These are phyloP conservation scores for Zymoseptoria passerinii DNA, from an alignment of 2,329 filamentous ascomycete species.

Conservation along the genomic window DNA sequence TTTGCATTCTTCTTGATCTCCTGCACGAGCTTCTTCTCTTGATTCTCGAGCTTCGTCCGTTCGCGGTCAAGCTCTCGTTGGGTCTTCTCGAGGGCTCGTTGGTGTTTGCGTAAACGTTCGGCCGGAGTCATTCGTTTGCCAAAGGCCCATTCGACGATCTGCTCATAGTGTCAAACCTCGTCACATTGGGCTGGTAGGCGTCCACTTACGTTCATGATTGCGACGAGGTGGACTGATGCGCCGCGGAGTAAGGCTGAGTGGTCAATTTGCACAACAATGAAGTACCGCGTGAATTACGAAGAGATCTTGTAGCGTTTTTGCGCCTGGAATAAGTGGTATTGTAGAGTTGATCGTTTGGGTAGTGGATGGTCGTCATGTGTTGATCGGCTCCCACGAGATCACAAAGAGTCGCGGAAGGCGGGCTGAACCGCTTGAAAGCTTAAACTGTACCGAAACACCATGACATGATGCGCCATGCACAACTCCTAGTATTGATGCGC, in stretches of 20 bases:
- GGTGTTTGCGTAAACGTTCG: constrained; percentile 84
- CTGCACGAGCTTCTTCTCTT: constrained; percentile 91
- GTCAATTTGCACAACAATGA: neutral
- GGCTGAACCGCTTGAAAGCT: neutral
- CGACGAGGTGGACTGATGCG: neutral
- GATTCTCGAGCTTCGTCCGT: constrained; percentile 90
- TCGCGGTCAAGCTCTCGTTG: constrained; percentile 94
- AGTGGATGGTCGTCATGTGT: neutral
- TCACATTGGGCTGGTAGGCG: neutral
- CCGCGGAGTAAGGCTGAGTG: neutral
- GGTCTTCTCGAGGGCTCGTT: constrained; percentile 92
- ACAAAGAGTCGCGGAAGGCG: neutral
- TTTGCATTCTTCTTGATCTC: constrained; percentile 99
- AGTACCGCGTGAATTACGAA: neutral
- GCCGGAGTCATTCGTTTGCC: constrained; percentile 98
- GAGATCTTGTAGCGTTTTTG: neutral
- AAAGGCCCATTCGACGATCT: constrained; percentile 99
- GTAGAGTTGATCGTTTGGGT: neutral
- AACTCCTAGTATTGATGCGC: neutral
- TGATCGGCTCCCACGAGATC: neutral
- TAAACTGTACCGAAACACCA: neutral
- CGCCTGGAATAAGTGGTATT: neutral
- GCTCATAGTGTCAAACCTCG: neutral
- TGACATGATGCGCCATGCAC: neutral
- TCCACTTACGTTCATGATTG: constrained; percentile 50